Base-by-base conservation (phyloP, 1,139 yeast species). In the Williopsis jadinii region DNA sequence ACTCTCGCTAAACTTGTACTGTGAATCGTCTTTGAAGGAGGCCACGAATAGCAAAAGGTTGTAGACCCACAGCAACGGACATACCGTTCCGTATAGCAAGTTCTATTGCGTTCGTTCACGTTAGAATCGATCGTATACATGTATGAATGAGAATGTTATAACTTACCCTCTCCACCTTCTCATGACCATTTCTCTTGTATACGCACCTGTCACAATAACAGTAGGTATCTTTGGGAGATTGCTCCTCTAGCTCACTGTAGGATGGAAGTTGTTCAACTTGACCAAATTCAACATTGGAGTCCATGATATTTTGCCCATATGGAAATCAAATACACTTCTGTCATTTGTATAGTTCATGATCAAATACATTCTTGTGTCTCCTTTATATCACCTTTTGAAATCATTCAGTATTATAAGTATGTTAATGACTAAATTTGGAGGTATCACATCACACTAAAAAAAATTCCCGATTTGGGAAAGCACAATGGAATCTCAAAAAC, bases 121-220 rank as follows among this genome's bases (percentile, higher is more conserved):
- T 19, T 19, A 19, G 24, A 19, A 19, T 19, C 24, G 6, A 5
- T 6, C 6, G 24, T 19, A 19, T 19, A 19, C 24, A 19, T 19
- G 6, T 6, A 5, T 19, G 6, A 11, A 8, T 26, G 10, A 2
- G 26, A 24, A 10, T 9, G 5, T 26, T 13, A 13, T 10, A 5
- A 53, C 55, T 45, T 35, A 52, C 57, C 1, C 19, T 48, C 8
- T 15, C 19, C 3, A 52, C 50, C 11, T 30, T 41, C 6, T 38
- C 47, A 3, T 31, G 28, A 28, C 37, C 35, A 3, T 24, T 14
- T 24, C 49, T 38, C 34, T 43, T 49, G 36, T 38, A 54, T 10
- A 38, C 28, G 28, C 58, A 54, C 11, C 41, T 30, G 2, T 37
- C 42, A 38, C 58, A 54, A 33, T 48, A 50, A 35, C 58, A 54